phyloP scores from a whole-genome alignment of 192 early-diverging fungal genomes.

The Mortierella hygrophila region DNA sequence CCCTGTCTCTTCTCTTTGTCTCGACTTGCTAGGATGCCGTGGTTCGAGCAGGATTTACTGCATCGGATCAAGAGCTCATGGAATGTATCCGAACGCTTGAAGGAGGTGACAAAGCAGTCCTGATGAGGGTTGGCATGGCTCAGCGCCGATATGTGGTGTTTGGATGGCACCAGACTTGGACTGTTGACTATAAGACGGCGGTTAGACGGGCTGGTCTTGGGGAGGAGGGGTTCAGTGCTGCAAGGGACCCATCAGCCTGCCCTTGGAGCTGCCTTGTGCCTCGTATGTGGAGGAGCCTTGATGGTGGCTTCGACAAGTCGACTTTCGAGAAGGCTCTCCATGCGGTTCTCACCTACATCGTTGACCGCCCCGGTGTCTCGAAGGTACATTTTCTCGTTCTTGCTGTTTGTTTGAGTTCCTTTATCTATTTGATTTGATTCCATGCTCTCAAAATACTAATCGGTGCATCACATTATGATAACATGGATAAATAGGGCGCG shows the following conservation, averaged over 20 bases:
- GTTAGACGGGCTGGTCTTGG: not conserved
- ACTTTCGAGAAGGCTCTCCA: conserved; percentile 41
- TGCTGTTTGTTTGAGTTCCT: not conserved
- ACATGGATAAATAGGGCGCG: conserved; percentile 18
- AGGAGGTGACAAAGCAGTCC: not conserved
- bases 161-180: conserved; percentile 39
- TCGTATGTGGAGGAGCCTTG: conserved; percentile 40
- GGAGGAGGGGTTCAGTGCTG: not conserved
- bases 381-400: conserved; percentile 17
- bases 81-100: conserved; percentile 9
- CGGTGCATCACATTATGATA: too few species aligned
- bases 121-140: conserved; percentile 34
- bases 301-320: conserved; percentile 12
- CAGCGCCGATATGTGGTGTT: conserved; percentile 27
- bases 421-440: too few species aligned
- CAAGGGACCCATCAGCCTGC: not conserved
- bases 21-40: conserved; percentile 13
- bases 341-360: conserved; percentile 31
- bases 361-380: conserved; percentile 38
- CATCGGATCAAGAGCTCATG: conserved; percentile 19
- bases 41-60: not conserved
- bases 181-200: conserved; percentile 24
- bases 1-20: not conserved
- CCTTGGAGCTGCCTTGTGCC: conserved; percentile 20
- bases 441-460: not conserved